phyloP scores from a whole-genome alignment of 2,329 filamentous ascomycete species.

The Epichloe gansuensis region DNA sequence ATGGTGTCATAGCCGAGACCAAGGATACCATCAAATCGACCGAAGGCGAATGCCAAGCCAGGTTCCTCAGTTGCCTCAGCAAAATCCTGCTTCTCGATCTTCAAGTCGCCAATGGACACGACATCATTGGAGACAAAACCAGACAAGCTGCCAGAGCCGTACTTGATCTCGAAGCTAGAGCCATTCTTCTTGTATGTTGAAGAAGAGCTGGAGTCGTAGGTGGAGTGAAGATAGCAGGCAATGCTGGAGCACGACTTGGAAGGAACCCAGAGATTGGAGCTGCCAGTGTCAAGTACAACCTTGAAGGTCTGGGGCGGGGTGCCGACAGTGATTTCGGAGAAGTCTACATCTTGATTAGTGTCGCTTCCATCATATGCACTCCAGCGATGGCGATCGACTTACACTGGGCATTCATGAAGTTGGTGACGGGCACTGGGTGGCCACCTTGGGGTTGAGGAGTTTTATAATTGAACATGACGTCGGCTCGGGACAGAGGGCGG shows the following conservation, averaged over 20 bases:
- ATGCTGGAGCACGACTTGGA: conserved; percentile 84
- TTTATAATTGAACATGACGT: conserved; percentile 69
- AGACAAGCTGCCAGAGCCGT: conserved; percentile 86
- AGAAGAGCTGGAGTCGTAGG: conserved; percentile 85
- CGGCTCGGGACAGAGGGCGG: conserved; percentile 53
- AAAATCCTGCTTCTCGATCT: conserved; percentile 81
- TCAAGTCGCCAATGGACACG: conserved; percentile 77
- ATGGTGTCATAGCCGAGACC: conserved; percentile 92
- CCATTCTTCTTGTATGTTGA: conserved; percentile 92
- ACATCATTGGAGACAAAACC: conserved; percentile 88
- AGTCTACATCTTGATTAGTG: conserved; percentile 46
- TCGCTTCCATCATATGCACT: not conserved
- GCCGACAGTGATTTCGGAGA: conserved; percentile 89
- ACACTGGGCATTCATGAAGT: conserved; percentile 99
- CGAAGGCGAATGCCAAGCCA: conserved; percentile 93
- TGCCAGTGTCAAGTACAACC: conserved; percentile 95
- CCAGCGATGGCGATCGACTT: conserved; percentile 26
- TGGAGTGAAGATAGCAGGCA: conserved; percentile 93
- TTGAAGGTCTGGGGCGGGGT: conserved; percentile 93
- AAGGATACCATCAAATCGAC: conserved; percentile 91
- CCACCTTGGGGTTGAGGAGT: conserved; percentile 50
- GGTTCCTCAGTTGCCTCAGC: conserved; percentile 94
- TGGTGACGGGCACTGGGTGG: conserved; percentile 81
- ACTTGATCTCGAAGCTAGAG: conserved; percentile 79
- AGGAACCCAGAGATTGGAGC: conserved; percentile 98